Base-by-base conservation (phyloP, 352 stramenopile genomes). In the Globisporangium viniferum region DNA sequence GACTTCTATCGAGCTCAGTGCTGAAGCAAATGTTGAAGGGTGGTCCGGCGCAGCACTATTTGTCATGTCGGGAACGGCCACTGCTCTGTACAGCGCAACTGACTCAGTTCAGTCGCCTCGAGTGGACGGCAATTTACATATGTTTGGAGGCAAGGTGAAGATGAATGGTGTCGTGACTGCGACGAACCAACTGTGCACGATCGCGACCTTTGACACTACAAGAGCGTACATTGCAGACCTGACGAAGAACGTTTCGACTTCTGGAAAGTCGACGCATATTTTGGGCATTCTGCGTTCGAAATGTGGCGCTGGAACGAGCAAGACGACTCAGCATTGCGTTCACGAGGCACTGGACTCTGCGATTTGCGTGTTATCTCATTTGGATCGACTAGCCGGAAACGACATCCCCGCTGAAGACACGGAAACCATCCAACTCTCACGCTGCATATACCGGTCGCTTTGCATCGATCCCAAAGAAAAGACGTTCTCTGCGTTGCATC, bases 391-490 rank as follows among this genome's bases (percentile, higher is more conserved):
- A 5, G 79, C 84, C 59, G 87, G 86, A 24, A 91, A 85, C 41
- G 82, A 94, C 48, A 80, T 91, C 31, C 86, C 86, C n/a, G 63
- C 64, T 20, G 85, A 94, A 68, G 88, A 96, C 36, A 73, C 68
- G 2, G 87, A 94, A 39, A 85, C 86, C 14, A 82, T 96, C 31
- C 89, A 96, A 63, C 67, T 93, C 3, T 96, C 89, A 24, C 74
- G 87, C 24, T 95, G 89, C 53, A 72, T 70, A 3, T 92, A 96
- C 67, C 76, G 86, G 15, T 89, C 84, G 5, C 62, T 96, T 10
- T 96, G 89, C 70, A 88, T 96, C 64, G 87, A 96, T 59, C 82
- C 86, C 0, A 92, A 86, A 8, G 79, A 88, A 29, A 69, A 81
- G 54, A 93, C 89, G 1, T 94, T 96, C 69, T 73, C 75, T 5